A percentile compares a stretch with the other conserved stretches of the same genome.
Evolutionary conservation across 2,329 filamentous ascomycete species (phyloP).

Genomic region (Chrysosphaeria jannelii): DNA sequence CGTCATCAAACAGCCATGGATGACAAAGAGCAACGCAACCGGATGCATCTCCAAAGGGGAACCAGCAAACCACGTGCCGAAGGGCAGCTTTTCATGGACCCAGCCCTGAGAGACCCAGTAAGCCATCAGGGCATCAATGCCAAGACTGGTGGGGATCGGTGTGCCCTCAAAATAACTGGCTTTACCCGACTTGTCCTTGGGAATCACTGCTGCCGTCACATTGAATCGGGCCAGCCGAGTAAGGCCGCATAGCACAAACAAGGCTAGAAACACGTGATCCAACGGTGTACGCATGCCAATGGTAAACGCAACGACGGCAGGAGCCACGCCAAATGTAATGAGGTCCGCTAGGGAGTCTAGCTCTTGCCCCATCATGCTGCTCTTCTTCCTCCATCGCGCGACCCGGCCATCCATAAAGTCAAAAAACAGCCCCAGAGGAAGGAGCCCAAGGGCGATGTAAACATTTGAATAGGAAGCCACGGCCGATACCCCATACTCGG

Average conservation of each 20-base stretch:
- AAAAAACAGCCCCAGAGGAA: conserved; percentile 86
- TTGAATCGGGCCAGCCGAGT: conserved; percentile 92
- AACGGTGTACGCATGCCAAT: conserved; percentile 60
- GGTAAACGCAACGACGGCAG: conserved; percentile 63
- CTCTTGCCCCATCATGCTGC: conserved; percentile 91
- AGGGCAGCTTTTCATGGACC: conserved; percentile 49
- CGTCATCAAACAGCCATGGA: conserved; percentile 85
- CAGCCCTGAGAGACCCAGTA: conserved; percentile 65
- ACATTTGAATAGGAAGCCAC: conserved; percentile 19
- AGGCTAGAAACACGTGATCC: conserved; percentile 53
- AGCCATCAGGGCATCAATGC: conserved; percentile 56
- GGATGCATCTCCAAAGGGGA: conserved; percentile 61
- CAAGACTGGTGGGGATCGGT: conserved; percentile 72
- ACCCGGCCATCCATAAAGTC: conserved; percentile 96
- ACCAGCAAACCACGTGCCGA: conserved; percentile 37
- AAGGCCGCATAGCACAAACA: conserved; percentile 85
- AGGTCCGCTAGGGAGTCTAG: conserved; percentile 84
- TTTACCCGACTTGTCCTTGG: conserved; percentile 79
- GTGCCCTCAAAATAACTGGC: conserved; percentile 91
- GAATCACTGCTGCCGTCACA: conserved; percentile 66
- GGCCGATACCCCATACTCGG: conserved; percentile 15
- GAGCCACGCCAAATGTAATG: conserved; percentile 83
- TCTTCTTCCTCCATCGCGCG: conserved; percentile 87
- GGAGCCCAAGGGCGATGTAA: conserved; percentile 58
- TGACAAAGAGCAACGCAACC: conserved; percentile 44